Evolutionary conservation across 495 filamentous ascomycete genomes (phyloP).

Genomic region (Sordaria brevicollis): DNA sequence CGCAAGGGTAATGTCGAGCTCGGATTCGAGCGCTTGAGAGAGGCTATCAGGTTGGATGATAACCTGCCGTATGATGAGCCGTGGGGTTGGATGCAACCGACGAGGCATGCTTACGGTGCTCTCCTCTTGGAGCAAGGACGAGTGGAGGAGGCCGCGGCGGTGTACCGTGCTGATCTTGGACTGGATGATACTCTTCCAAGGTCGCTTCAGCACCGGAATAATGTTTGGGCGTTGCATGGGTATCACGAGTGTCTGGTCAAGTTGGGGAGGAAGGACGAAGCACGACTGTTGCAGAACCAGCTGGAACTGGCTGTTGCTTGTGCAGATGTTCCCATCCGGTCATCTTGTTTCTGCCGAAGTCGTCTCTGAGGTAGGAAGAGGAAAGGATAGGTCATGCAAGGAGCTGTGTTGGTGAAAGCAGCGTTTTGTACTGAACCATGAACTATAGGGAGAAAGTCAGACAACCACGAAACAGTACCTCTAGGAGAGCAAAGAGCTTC

Average conservation of each 20-base stretch:
- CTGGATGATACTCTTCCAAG: constrained; percentile 43
- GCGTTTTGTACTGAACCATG: neutral
- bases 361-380: neutral
- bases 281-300: constrained; percentile 35
- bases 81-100: constrained; percentile 62
- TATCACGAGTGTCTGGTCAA: constrained; percentile 51
- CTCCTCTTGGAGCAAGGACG: constrained; percentile 51
- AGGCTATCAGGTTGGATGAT: constrained; percentile 45
- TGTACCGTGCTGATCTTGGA: constrained; percentile 55
- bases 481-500: neutral
- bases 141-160: constrained; percentile 40
- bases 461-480: no score
- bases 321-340: constrained; percentile 48
- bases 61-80: constrained; percentile 55
- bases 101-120: constrained; percentile 55
- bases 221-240: constrained; percentile 60
- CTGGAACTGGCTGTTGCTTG: constrained; percentile 38
- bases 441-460: neutral
- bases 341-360: constrained; percentile 53
- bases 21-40: constrained; percentile 45
- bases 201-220: constrained; percentile 50
- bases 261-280: constrained; percentile 39
- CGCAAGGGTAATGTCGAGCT: constrained; percentile 42
- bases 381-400: no score
- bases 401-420: neutral